Conservation (phyloP, 2,329 filamentous ascomycete species). For the Beauveria medogensis region DNA sequence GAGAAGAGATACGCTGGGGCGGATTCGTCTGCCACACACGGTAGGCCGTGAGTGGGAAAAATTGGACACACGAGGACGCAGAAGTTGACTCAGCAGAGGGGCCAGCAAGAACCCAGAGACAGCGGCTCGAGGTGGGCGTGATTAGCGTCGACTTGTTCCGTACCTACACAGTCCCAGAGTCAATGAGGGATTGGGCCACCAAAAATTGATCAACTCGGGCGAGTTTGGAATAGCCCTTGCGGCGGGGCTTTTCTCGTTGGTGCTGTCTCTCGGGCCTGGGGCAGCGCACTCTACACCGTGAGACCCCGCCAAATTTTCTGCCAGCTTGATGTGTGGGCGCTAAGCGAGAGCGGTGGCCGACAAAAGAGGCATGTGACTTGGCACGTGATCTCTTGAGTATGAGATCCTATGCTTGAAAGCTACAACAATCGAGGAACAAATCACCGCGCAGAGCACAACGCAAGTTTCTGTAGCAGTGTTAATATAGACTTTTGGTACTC, state of each 20-base stretch:
- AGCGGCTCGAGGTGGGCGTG: neutral
- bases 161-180: neutral
- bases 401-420: neutral
- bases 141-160: slow-evolving; percentile 7
- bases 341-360: slow-evolving; percentile 33
- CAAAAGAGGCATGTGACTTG: slow-evolving; percentile 17
- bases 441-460: no score
- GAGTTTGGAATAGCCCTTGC: slow-evolving; percentile 28
- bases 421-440: neutral
- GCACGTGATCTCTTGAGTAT: slow-evolving; percentile 15
- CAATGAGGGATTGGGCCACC: slow-evolving; percentile 17
- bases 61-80: slow-evolving; percentile 10
- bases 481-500: slow-evolving; percentile 7
- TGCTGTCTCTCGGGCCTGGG: neutral
- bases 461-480: neutral
- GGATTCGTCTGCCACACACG: neutral
- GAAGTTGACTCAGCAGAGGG: slow-evolving; percentile 10
- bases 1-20: neutral
- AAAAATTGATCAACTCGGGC: slow-evolving; percentile 19
- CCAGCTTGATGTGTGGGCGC: slow-evolving; percentile 29
- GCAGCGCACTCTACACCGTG: neutral
- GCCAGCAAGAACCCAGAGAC: neutral
- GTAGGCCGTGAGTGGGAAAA: slow-evolving; percentile 11
- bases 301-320: slow-evolving; percentile 33
- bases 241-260: slow-evolving; percentile 24